Base-by-base conservation (phyloP, 2,329 filamentous ascomycete species). In the Diplodia sapinea region DNA sequence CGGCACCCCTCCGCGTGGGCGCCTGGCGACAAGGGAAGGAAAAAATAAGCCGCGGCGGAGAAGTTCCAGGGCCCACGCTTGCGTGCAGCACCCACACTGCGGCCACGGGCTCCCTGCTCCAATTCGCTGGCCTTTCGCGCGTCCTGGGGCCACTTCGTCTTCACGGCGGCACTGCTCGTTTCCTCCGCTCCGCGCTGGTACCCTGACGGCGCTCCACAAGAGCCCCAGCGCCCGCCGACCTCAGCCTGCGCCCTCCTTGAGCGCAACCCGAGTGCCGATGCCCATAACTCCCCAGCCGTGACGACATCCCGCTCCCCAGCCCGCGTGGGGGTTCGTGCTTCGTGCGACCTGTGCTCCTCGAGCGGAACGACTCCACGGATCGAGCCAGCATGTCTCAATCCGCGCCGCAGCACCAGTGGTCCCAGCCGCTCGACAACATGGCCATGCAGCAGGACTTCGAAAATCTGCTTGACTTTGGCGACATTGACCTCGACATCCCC, bases 351-450 rank as follows among this genome's bases (percentile, higher is more conserved):
- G 64, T 66, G 64, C 64, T 40, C 51, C 52, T 40, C 52, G n/a
- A 33, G 54, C 38, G 17, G 23, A 33, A 47, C 67, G 36, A 55
- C 61, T 43, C 47, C 43, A 49, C 43, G 4, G 23, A 23, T 65
- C 54, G 23, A 29, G 57, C 23, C 57, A 64, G 36, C 59, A 50
- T 68, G 65, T 54, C 61, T 68, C 67, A 68, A 65, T 66, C 66
- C 43, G 50, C 72, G 68, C 70, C 72, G 70, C 63, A 79, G 38
- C 72, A 76, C 69, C 69, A 77, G 70, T 83, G 81, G 82, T 74
- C 78, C 56, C 79, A 81, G 68, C 76, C 76, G 29, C 76, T 80
- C 69, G 79, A 81, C 66, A 71, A 76, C 68, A 80, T 82, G 80
- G 77, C 78, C 69, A 72, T 76, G 47, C 76, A 82, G 23, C 73